Conservation (phyloP, 805 yeast genomes). For the Wickerhamiella vanderwaltii region DNA sequence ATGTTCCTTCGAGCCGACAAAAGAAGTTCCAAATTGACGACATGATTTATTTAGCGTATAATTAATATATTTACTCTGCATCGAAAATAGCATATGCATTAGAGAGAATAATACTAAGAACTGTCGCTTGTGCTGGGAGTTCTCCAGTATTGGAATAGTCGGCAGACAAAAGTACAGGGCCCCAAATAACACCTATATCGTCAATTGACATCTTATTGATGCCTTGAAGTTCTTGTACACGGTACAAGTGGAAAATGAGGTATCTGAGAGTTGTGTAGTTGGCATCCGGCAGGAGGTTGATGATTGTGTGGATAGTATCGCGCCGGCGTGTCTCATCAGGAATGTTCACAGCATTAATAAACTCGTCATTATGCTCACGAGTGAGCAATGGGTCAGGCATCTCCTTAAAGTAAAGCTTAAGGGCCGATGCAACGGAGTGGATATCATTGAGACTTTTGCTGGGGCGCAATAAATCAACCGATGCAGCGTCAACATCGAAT, state of each 20-base stretch:
- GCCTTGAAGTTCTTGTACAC: slow-evolving; percentile 50
- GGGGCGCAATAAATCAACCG: slow-evolving; percentile 40
- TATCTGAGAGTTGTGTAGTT: slow-evolving; percentile 85
- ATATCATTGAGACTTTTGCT: slow-evolving; percentile 61
- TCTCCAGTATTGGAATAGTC: slow-evolving; percentile 57
- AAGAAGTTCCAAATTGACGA: slow-evolving; percentile 2
- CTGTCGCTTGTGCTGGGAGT: slow-evolving; percentile 60
- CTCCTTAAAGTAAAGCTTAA: slow-evolving; percentile 71
- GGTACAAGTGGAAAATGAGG: slow-evolving; percentile 70
- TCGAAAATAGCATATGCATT: slow-evolving; percentile 77
- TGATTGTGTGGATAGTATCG: slow-evolving; percentile 70
- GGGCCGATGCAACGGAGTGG: slow-evolving; percentile 72
- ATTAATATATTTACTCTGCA: slow-evolving; percentile 32
- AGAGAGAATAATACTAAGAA: slow-evolving; percentile 70
- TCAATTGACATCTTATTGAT: slow-evolving; percentile 71
- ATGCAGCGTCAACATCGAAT: slow-evolving; percentile 53
- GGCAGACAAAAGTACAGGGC: slow-evolving; percentile 68
- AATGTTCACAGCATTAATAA: slow-evolving; percentile 60
- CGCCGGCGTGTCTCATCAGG: slow-evolving; percentile 49
- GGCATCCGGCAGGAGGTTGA: slow-evolving; percentile 86
- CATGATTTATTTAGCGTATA: slow-evolving; percentile 1
- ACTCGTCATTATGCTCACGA: slow-evolving; percentile 43
- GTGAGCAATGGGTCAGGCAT: slow-evolving; percentile 83
- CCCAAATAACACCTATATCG: slow-evolving; percentile 87
- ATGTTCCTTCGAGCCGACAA: not conserved